Conservation (phyloP, 2,329 filamentous ascomycete genomes). For the Trichophaea hybrida region DNA sequence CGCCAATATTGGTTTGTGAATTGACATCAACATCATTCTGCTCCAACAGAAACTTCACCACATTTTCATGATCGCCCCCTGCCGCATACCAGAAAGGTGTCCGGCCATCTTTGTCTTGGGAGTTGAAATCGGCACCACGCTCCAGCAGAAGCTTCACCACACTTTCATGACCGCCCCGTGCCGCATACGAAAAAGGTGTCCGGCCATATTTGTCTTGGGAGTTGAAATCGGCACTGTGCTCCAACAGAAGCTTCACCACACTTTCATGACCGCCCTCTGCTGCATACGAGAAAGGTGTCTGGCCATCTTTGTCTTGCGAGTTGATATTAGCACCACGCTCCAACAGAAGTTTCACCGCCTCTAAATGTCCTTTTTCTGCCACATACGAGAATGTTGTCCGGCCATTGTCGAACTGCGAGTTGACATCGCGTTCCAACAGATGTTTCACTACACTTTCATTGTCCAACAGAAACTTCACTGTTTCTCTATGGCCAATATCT, state of each 20-base stretch:
- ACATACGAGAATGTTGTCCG: conserved; percentile 13
- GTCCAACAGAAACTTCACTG: too few species aligned
- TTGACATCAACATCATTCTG: conserved; percentile 3
- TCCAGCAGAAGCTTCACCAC: conserved; percentile 15
- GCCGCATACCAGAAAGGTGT: conserved; percentile 15
- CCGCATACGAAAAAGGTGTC: conserved; percentile 13
- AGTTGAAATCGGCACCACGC: conserved; percentile 7
- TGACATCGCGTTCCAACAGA: conserved; percentile 9
- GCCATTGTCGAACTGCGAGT: not conserved
- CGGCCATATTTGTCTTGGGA: conserved; percentile 2
- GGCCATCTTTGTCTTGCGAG: conserved; percentile 9
- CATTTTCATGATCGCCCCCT: conserved; percentile 2
- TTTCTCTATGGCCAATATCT: too few species aligned
- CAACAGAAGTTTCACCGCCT: conserved; percentile 13
- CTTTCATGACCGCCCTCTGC: conserved; percentile 5
- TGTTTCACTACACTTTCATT: conserved; percentile 10
- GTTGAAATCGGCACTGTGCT: not conserved
- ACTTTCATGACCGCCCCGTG: not conserved
- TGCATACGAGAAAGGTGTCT: conserved; percentile 14
- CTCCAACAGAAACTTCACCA: conserved; percentile 16
- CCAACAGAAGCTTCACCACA: conserved; percentile 16
- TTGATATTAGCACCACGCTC: conserved; percentile 7
- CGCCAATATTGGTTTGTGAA: not conserved
- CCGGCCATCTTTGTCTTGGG: conserved; percentile 10
- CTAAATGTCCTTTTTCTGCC: conserved; percentile 1